Conservation (phyloP, 805 yeast genomes). For the Cyberlindnera xishuangbannaensis region DNA sequence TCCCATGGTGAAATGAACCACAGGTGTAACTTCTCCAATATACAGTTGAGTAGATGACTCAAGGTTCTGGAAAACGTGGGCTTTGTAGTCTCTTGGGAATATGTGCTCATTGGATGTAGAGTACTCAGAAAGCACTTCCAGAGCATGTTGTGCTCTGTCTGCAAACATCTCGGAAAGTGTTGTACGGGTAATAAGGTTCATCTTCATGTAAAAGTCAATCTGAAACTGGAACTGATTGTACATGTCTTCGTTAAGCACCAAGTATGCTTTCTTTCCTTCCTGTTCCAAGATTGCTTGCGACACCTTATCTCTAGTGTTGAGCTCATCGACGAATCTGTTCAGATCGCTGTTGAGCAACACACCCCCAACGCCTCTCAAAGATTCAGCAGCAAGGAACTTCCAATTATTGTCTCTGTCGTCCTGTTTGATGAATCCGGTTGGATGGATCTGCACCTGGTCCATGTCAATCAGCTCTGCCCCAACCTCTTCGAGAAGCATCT, state of each 20-base stretch:
- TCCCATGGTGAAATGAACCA: constrained; percentile 63
- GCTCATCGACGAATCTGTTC: constrained; percentile 48
- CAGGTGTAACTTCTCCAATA: constrained; percentile 53
- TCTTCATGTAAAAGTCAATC: constrained; percentile 44
- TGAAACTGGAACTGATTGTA: constrained; percentile 41
- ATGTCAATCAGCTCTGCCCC: constrained; percentile 49
- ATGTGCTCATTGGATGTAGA: constrained; percentile 24
- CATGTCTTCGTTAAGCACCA: constrained; percentile 39
- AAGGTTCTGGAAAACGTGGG: constrained; percentile 28
- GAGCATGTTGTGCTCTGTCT: constrained; percentile 20
- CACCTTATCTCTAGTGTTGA: constrained; percentile 48
- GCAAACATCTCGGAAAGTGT: constrained; percentile 28
- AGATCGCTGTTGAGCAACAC: constrained; percentile 38
- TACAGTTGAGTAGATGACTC: constrained; percentile 29
- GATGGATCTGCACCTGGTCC: constrained; percentile 58
- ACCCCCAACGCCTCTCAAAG: constrained; percentile 56
- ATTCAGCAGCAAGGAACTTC: constrained; percentile 57
- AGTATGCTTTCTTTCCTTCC: constrained; percentile 26
- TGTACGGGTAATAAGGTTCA: constrained; percentile 29
- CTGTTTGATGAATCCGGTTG: constrained; percentile 53
- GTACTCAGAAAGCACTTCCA: constrained; percentile 18
- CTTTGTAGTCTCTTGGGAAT: constrained; percentile 31
- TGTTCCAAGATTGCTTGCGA: constrained; percentile 36
- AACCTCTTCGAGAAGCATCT: constrained; percentile 37
- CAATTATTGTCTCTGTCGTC: constrained; percentile 34